phyloP scores from a whole-genome alignment of 2,329 filamentous ascomycete species.

The Coniella vitis region DNA sequence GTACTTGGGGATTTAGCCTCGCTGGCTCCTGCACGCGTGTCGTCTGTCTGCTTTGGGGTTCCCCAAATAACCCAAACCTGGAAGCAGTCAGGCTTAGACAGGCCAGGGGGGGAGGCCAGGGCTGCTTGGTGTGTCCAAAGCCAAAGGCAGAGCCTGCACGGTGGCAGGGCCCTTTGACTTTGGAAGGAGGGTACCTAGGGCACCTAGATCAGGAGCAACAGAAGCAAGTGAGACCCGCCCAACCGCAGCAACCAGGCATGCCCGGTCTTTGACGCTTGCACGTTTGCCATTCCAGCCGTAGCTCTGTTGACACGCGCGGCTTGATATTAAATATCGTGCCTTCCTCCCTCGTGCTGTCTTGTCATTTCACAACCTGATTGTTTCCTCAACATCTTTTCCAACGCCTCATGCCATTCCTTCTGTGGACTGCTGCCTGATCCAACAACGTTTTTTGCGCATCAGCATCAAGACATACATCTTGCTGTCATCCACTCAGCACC shows the following conservation, averaged over 20 bases:
- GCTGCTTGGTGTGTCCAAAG: too few species aligned
- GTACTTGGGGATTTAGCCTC: too few species aligned
- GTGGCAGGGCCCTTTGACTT: too few species aligned
- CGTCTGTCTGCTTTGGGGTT: background rate
- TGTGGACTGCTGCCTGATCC: too few species aligned
- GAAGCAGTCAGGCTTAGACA: background rate
- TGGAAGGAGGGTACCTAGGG: background rate
- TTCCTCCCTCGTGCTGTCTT: background rate
- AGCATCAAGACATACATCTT: background rate
- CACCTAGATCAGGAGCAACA: background rate
- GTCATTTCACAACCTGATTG: too few species aligned
- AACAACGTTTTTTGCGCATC: background rate
- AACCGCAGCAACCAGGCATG: background rate
- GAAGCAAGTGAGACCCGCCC: background rate
- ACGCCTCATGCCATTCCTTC: background rate
- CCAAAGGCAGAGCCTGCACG: too few species aligned
- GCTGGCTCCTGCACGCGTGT: background rate
- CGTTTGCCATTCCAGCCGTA: background rate
- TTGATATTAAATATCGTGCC: constrained; percentile 8
- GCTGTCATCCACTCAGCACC: too few species aligned
- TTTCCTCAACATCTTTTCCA: background rate
- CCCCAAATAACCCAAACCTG: constrained; percentile 2
- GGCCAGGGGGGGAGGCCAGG: background rate
- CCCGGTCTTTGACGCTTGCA: background rate
- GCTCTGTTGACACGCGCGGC: background rate